phyloP scores from a whole-genome alignment of 495 filamentous ascomycete species.

The Cairneyella variabilis region DNA sequence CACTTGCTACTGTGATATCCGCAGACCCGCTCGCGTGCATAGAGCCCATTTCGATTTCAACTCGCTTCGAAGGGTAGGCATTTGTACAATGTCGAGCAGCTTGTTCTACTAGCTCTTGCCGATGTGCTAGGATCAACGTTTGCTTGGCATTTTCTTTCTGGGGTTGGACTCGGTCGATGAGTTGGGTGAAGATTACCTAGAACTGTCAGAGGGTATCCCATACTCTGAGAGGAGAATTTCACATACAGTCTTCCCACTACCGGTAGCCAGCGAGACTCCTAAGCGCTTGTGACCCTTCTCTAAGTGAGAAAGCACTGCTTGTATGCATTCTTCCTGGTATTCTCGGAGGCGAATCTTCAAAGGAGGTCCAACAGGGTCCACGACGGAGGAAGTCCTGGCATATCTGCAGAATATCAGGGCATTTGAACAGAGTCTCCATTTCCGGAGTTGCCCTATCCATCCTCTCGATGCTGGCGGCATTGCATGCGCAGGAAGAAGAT shows the following conservation, averaged over 20 bases:
- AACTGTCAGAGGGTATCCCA: too few species aligned
- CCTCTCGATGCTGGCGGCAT: conserved; percentile 30
- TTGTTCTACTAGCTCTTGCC: conserved; percentile 93
- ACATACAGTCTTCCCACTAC: conserved; percentile 83
- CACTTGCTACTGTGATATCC: conserved; percentile 92
- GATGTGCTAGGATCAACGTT: conserved; percentile 88
- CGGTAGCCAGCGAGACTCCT: conserved; percentile 88
- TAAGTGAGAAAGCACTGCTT: conserved; percentile 72
- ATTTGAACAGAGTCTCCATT: conserved; percentile 8
- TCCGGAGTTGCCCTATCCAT: conserved; percentile 8
- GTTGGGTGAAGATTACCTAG: conserved; percentile 91
- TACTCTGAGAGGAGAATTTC: background rate
- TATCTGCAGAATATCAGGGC: background rate
- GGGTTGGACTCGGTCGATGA: conserved; percentile 74
- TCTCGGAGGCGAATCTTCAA: conserved; percentile 55
- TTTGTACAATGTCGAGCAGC: conserved; percentile 76
- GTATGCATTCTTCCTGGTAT: conserved; percentile 88
- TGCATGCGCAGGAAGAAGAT: background rate
- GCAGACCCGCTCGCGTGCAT: conserved; percentile 68
- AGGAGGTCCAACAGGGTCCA: background rate
- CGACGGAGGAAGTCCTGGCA: conserved; percentile 11
- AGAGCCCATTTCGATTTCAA: conserved; percentile 90
- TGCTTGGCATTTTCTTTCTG: conserved; percentile 56
- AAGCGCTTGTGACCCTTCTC: conserved; percentile 72
- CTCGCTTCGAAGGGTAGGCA: conserved; percentile 71